Conservation (phyloP, 2,329 filamentous ascomycete genomes). For the Cryphonectria nitschkei region DNA sequence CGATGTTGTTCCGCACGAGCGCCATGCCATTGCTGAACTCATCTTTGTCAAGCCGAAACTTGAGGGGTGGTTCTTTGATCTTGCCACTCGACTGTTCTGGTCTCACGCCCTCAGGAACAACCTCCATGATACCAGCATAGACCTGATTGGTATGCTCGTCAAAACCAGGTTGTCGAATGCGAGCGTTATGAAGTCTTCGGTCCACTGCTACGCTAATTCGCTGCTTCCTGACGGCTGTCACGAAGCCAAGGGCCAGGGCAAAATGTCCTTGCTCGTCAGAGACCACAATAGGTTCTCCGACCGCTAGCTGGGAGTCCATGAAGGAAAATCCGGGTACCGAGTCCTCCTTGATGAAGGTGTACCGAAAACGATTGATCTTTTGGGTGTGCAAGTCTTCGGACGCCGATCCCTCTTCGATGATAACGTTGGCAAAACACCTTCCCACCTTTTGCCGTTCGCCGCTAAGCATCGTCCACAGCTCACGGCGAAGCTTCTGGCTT, state of each 20-base stretch:
- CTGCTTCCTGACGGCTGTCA: slow-evolving; percentile 74
- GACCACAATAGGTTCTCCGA: slow-evolving; percentile 93
- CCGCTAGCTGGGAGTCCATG: slow-evolving; percentile 81
- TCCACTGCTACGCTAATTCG: slow-evolving; percentile 89
- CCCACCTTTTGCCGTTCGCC: slow-evolving; percentile 84
- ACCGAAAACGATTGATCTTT: slow-evolving; percentile 90
- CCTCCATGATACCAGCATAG: slow-evolving; percentile 91
- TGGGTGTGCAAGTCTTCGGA: slow-evolving; percentile 69
- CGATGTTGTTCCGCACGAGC: slow-evolving; percentile 87
- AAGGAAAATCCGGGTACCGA: slow-evolving; percentile 73
- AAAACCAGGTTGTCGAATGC: slow-evolving; percentile 76
- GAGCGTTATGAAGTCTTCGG: slow-evolving; percentile 83
- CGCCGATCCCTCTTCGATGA: slow-evolving; percentile 78
- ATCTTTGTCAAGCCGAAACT: slow-evolving; percentile 92
- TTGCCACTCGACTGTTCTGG: slow-evolving; percentile 56
- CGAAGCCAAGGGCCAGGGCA: slow-evolving; percentile 89
- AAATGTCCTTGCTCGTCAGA: slow-evolving; percentile 96
- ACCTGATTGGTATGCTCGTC: slow-evolving; percentile 77
- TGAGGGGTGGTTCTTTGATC: slow-evolving; percentile 58
- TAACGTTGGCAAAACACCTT: slow-evolving; percentile 85
- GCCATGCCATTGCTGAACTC: slow-evolving; percentile 99
- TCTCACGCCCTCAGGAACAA: slow-evolving; percentile 60
- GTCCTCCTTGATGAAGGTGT: slow-evolving; percentile 78
- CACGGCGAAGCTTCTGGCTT: slow-evolving; percentile 80
- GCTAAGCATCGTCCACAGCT: slow-evolving; percentile 96